Conservation (phyloP, 1,139 yeast species). For the Saccharomyces hybrid region DNA sequence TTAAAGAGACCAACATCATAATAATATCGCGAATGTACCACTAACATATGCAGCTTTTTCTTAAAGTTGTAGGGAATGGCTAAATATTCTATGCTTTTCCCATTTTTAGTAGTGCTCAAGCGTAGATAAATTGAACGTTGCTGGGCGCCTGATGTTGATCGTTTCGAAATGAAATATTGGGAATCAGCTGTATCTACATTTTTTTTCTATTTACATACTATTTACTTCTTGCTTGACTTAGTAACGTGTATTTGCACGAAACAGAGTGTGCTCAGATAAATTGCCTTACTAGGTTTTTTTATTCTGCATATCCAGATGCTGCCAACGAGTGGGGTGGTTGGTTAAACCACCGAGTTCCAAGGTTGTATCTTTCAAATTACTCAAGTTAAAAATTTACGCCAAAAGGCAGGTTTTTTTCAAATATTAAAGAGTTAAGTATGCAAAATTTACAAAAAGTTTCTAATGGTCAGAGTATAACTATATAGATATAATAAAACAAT, state of each 20-base stretch:
- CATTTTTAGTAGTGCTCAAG: slow-evolving; percentile 24
- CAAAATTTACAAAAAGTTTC: neutral
- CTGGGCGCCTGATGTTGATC: slow-evolving; percentile 40
- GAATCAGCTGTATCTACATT: slow-evolving; percentile 39
- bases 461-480: neutral
- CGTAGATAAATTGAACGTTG: slow-evolving; percentile 36
- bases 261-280: no score
- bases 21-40: slow-evolving; percentile 16
- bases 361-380: no score
- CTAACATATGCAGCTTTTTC: slow-evolving; percentile 8
- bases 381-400: neutral
- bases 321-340: no score
- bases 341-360: no score
- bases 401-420: neutral
- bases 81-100: slow-evolving; percentile 12
- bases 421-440: neutral
- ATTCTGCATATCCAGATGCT: no score
- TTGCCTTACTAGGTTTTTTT: no score
- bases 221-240: neutral
- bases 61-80: slow-evolving; percentile 10
- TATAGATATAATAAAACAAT: neutral
- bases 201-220: neutral
- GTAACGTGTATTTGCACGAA: no score
- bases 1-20: slow-evolving; percentile 22
- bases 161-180: slow-evolving; percentile 32